Conservation (phyloP, 768 basidiomycete genomes). For the Strobilomyces dryophilus region DNA sequence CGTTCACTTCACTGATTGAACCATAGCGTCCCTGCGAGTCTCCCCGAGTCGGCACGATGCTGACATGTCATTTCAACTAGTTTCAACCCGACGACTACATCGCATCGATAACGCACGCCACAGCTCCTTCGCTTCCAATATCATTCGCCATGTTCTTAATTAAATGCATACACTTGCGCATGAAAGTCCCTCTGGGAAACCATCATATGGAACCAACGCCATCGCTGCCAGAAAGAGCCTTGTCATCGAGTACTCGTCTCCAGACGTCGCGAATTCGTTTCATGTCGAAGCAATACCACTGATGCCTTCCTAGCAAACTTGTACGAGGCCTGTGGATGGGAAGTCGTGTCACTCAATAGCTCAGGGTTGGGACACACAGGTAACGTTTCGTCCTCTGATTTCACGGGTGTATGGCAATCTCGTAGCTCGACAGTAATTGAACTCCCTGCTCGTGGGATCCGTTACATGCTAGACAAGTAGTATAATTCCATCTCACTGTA, state of each 20-base stretch:
- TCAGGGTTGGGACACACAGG: conserved; percentile 98
- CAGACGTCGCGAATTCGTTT: conserved; percentile 98
- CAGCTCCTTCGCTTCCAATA: conserved; percentile 81
- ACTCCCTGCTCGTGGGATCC: too few species aligned
- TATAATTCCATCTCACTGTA: too few species aligned
- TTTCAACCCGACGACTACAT: conserved; percentile 84
- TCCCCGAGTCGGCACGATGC: background rate
- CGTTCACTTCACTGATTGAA: conserved; percentile 20
- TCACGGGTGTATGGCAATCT: too few species aligned
- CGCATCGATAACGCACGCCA: conserved; percentile 62
- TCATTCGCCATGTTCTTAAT: conserved; percentile 61
- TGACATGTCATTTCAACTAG: conserved; percentile 34
- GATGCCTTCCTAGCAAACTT: conserved; percentile 91
- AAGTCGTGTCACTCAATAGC: conserved; percentile 90
- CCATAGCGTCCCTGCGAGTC: background rate
- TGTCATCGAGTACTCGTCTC: conserved; percentile 90
- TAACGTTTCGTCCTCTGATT: conserved; percentile 29
- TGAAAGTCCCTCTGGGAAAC: conserved; percentile 49
- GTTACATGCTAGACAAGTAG: too few species aligned
- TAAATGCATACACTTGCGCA: conserved; percentile 73
- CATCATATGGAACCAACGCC: conserved; percentile 80
- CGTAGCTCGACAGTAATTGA: too few species aligned
- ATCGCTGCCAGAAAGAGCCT: conserved; percentile 77
- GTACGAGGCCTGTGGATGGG: conserved; percentile 91
- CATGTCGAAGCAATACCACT: conserved; percentile 97